phyloP scores from a whole-genome alignment of 108 stramenopile species.

The Tribonema minus region DNA sequence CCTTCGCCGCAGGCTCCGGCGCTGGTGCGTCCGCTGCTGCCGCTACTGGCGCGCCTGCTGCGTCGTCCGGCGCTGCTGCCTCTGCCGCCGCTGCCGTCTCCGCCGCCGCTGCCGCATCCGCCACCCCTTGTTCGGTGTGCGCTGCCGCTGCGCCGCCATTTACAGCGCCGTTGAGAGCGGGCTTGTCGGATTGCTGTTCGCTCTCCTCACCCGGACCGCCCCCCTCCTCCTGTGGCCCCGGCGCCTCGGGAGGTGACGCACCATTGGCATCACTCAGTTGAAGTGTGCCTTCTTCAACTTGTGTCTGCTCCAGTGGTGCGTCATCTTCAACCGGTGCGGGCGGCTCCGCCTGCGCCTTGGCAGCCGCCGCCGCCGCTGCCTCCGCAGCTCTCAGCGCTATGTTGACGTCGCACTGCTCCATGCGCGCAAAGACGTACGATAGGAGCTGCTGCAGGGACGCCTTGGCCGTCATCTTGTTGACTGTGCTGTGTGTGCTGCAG shows the following conservation, averaged over 20 bases:
- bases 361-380: not conserved
- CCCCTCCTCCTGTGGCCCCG: no score
- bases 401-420: conserved; percentile 69
- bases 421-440: conserved; percentile 76
- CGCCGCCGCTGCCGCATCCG: not conserved
- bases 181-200: no score
- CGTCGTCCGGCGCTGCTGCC: not conserved
- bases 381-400: not conserved
- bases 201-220: no score
- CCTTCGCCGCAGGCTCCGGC: not conserved
- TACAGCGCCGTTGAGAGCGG: not conserved
- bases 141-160: not conserved
- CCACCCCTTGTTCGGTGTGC: not conserved
- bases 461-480: conserved; percentile 90
- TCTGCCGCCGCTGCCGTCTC: not conserved
- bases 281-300: no score
- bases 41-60: not conserved
- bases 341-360: not conserved
- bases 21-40: not conserved
- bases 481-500: conserved; percentile 68
- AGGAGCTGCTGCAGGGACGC: conserved; percentile 90
- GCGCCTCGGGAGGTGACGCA: no score
- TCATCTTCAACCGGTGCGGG: no score
- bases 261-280: no score
- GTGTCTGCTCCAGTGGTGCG: no score